Evolutionary conservation across 2,329 filamentous ascomycete species (phyloP), one percentile per base, ranked within the genome.

Genomic region (Macroventuria anomochaeta): DNA sequence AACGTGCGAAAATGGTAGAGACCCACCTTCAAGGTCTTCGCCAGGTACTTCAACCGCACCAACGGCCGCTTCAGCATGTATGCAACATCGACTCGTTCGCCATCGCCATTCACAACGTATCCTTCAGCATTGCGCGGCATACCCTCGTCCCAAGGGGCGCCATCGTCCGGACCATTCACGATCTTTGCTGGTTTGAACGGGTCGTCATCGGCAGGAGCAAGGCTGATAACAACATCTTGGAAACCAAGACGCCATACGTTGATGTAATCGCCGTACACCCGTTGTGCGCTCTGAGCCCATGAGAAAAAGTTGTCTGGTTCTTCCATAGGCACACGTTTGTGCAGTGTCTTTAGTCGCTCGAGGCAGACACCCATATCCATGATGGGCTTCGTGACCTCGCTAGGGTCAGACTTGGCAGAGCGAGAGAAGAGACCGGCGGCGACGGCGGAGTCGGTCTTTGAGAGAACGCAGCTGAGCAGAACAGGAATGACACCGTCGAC

Each of bases 401-500:
- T 69, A 57, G 82, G 74, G 52, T 89, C 81, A 61, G 85, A 84
- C 39, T 80, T 76, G 20, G 80, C 77, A 15, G 81, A 81, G 8
- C 83, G 81, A 15, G 84, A 84, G 67, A 93, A 92, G 2, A 93
- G 78, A 4, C 87, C 86, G 17, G 85, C 83, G 3, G 85, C 83
- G 40, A 86, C 80, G 12, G 83, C 83, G 6, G 84, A 83, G 58
- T 87, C 84, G 1, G 86, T 86, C 55, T 89, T 86, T 8, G 87
- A 89, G 11, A 97, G 83, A 7, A 96, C 90, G 61, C 92, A 91
- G 8, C 88, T 91, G 44, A 99, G 79, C 2, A 99, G 82, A 2
- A 97, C 93, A 0, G 95, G 95, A 50, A 99, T 90, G 18, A 99
- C 93, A 50, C 95, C 95, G 65, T 96, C 93, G 7, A 97, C 93